phyloP scores from a whole-genome alignment of 768 basidiomycete genomes.

The Lactarius trivialis region DNA sequence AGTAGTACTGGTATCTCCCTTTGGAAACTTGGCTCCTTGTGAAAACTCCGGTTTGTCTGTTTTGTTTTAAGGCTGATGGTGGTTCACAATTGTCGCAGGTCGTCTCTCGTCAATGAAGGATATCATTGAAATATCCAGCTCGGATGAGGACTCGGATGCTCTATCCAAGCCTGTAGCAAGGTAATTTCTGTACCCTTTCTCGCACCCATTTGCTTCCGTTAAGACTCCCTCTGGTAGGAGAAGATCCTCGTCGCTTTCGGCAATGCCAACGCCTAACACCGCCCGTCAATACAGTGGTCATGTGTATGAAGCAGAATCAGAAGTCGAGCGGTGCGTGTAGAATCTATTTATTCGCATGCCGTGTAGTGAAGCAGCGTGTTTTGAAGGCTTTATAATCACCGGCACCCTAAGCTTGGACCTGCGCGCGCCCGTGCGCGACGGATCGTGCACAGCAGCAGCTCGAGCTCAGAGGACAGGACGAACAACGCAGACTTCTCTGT shows the following conservation, averaged over 20 bases:
- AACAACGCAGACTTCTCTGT: not conserved
- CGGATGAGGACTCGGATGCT: conserved; percentile 2
- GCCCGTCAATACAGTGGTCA: not conserved
- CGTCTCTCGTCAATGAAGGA: not conserved
- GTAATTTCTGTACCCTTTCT: not conserved
- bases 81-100: not conserved
- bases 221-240: not conserved
- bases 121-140: conserved; percentile 12
- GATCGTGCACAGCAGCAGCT: conserved; percentile 14
- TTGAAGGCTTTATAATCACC: not conserved
- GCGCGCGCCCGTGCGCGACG: conserved; percentile 10
- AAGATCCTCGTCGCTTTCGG: conserved; percentile 9
- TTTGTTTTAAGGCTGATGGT: too few species aligned
- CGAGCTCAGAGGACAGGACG: not conserved
- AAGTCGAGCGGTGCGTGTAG: conserved; percentile 7
- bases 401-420: not conserved
- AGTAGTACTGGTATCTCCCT: too few species aligned
- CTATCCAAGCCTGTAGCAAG: not conserved
- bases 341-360: not conserved
- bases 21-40: too few species aligned
- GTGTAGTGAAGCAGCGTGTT: not conserved
- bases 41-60: too few species aligned
- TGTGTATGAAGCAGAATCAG: conserved; percentile 1
- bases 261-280: not conserved
- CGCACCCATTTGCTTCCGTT: not conserved